Evolutionary conservation across 768 basidiomycete species (phyloP), one percentile per base, ranked within the genome.

Genomic region (Mycena chlorophos): DNA sequence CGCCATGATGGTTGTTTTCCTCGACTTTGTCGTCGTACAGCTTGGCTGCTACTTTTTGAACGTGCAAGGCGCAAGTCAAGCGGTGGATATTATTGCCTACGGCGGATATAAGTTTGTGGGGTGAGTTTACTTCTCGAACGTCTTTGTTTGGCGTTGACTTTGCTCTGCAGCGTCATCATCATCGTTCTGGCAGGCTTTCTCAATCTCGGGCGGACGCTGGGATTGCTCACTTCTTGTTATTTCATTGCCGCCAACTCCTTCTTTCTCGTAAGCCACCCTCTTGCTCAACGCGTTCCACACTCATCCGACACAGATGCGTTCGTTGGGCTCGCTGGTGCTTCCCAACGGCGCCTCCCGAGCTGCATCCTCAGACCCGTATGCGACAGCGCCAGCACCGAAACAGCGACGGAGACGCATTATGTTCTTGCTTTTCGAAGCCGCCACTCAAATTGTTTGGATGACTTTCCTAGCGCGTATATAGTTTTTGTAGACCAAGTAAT

Each of bases 71-170:
- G 73, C 79, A 5, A 74, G 73, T 20, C 88, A 90, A 43, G 81
- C 91, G 22, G 79, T 89, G 4, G 94, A 97, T 66, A 72, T 98
- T 46, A 73, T 97, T 27, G 91, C 95, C 0, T 98, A 98, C 67
- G 90, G 88, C 4, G 96, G 97, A 0, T 98, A 98, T 75, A 98
- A 99, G 68, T 98, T 99, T 64, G 91, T 98, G 26, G 96, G 93
- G 93, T 94, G 60, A 26, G 86, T 74, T 2, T 1, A 23, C 37
- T 26, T 30, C 54, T 17, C 20, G 13, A 26, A 31, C 19, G 17
- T 28, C 14, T 20, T 17, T 46, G 26, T 17, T 55, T 48, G 29
- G n/a, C n/a, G n/a, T 49, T 29, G 29, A 14, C 27, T n/a, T 20
- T 3, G 3, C 31, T 16, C 4, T n/a, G 5, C 57, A 95, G 94